Evolutionary conservation across 768 basidiomycete species (phyloP), one percentile per base, ranked within the genome.

Genomic region (Tylopilus plumbeoviolaceoides): DNA sequence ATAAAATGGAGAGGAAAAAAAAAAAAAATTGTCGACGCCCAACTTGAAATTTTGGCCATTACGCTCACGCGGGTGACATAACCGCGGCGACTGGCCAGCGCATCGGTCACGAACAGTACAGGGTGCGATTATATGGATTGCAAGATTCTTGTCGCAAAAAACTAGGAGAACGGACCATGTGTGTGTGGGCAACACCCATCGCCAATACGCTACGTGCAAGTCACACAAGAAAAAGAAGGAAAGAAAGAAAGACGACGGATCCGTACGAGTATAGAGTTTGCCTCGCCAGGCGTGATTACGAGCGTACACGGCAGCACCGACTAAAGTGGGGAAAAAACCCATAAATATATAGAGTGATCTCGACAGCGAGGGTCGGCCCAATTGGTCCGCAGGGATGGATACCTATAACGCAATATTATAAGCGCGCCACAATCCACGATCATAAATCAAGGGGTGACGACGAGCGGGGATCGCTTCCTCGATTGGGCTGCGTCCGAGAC

Each of bases 401-500:
- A n/a, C n/a, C n/a, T n/a, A n/a, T n/a, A n/a, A n/a, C n/a, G n/a
- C n/a, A n/a, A n/a, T n/a, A n/a, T n/a, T n/a, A n/a, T n/a, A n/a
- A n/a, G n/a, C n/a, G n/a, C n/a, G n/a, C n/a, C n/a, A 20, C 20
- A 20, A 10, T 1, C 23, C 35, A 7, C 38, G 39, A 40, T 38
- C 39, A 20, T 33, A 21, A 4, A 28, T 47, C 52, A 53, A 8
- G 52, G 25, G 33, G 52, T 20, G 33, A 21, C 27, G 8, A 17
- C 40, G 17, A 21, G 44, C 35, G 54, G 39, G 21, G 62, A 61
- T 44, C 33, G 60, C 40, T 55, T 53, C 33, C 60, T 47, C 18
- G 56, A 60, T 51, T 27, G 58, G 46, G 15, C 50, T 7, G 65
- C 67, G 6, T 62, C 63, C 38, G 69, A 59, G 3, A 69, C 45